phyloP scores from a whole-genome alignment of 2,329 filamentous ascomycete species.

The Seiridium unicorne region DNA sequence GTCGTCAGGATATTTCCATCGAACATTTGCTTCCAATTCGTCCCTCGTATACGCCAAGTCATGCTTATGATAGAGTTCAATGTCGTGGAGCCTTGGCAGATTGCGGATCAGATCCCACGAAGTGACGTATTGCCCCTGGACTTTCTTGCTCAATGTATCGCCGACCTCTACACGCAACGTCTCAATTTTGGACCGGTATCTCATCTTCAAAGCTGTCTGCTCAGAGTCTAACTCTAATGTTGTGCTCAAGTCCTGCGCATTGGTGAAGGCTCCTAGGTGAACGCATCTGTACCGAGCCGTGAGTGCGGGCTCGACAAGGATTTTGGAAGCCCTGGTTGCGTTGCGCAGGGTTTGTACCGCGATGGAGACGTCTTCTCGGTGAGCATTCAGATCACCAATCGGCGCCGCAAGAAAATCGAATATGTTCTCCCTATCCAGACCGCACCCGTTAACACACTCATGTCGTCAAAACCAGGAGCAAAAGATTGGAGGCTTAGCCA shows the following conservation, averaged over 20 bases:
- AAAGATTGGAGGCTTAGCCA: too few relatives aligned
- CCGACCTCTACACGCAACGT: constrained; percentile 68
- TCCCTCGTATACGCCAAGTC: constrained; percentile 67
- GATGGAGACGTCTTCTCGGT: constrained; percentile 39
- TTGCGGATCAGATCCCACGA: constrained; percentile 58
- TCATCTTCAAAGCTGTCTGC: constrained; percentile 30
- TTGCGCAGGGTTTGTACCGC: constrained; percentile 51
- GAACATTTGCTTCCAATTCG: constrained; percentile 50
- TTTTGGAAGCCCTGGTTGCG: constrained; percentile 60
- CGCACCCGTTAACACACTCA: neutral
- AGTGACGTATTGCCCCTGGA: constrained; percentile 37
- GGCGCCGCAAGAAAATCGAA: constrained; percentile 66
- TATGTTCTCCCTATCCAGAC: constrained; percentile 30
- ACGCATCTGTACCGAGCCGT: constrained; percentile 70
- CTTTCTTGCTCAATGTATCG: constrained; percentile 24
- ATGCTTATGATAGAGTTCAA: constrained; percentile 70
- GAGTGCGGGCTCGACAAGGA: constrained; percentile 71
- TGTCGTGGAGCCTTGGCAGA: constrained; percentile 64
- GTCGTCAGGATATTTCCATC: constrained; percentile 67
- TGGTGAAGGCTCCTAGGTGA: constrained; percentile 48
- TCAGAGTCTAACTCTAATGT: neutral
- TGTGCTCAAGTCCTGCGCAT: constrained; percentile 39
- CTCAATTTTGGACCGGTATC: constrained; percentile 71
- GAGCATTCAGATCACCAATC: constrained; percentile 41
- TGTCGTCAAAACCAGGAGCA: too few relatives aligned